Conservation (phyloP, 2,329 filamentous ascomycete genomes). For the Cercospora citrullina region DNA sequence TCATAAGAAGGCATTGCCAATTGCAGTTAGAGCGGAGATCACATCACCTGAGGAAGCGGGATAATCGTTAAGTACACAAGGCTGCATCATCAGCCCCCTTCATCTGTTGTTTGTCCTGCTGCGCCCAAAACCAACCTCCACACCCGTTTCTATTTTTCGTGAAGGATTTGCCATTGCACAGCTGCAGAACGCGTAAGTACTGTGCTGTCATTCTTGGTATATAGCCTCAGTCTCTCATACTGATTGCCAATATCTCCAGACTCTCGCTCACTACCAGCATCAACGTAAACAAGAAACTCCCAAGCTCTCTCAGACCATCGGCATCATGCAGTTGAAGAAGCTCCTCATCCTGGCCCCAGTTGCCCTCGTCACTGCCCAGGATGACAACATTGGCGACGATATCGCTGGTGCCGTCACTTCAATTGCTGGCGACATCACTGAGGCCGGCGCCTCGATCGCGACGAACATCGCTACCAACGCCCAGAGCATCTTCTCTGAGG, state of each 20-base stretch:
- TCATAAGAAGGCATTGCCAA: background rate
- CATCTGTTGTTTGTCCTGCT: background rate
- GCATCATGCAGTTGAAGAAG: conserved; percentile 29
- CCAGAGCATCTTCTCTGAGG: conserved; percentile 11
- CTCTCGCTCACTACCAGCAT: background rate
- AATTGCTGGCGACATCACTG: conserved; percentile 15
- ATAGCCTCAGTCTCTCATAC: background rate
- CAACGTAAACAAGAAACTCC: conserved; percentile 2
- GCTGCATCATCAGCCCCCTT: conserved; percentile 3
- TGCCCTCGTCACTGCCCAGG: conserved; percentile 26
- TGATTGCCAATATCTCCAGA: background rate
- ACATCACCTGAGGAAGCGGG: background rate
- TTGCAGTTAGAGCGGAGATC: background rate
- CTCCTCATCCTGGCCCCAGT: conserved; percentile 27
- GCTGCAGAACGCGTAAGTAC: conserved; percentile 3
- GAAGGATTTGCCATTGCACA: conserved; percentile 7
- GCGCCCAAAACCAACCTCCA: background rate
- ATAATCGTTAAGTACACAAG: background rate
- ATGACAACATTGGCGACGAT: conserved; percentile 17
- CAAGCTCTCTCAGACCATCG: conserved; percentile 6
- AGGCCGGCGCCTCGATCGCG: conserved; percentile 6
- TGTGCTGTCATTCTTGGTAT: background rate
- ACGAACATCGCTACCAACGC: conserved; percentile 19
- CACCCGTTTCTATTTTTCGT: conserved; percentile 9
- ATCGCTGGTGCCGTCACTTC: conserved; percentile 23